Evolutionary conservation across 2,329 filamentous ascomycete genomes (phyloP).

Genomic region (Sordariomycetes sp.): DNA sequence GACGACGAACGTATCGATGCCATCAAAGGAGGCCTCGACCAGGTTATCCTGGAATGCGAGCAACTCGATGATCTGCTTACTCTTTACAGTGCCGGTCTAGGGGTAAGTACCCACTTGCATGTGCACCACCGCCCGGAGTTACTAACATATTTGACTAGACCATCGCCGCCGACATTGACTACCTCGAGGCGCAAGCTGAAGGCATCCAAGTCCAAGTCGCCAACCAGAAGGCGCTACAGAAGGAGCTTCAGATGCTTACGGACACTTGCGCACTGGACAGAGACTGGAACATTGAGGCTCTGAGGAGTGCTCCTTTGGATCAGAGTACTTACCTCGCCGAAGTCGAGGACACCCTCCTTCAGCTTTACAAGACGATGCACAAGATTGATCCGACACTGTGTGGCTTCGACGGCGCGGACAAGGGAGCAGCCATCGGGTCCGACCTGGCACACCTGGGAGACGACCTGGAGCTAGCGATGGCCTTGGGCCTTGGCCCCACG

Average conservation of each 20-base stretch:
- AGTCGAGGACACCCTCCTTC: slow-evolving; percentile 65
- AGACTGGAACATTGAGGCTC: slow-evolving; percentile 51
- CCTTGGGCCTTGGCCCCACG: slow-evolving; percentile 13
- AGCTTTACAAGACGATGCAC: slow-evolving; percentile 81
- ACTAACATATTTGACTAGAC: slow-evolving; percentile 39
- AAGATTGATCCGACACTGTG: slow-evolving; percentile 81
- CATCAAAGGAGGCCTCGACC: slow-evolving; percentile 75
- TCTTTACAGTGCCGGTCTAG: slow-evolving; percentile 86
- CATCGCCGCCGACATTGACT: slow-evolving; percentile 87
- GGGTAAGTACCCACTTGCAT: slow-evolving; percentile 42
- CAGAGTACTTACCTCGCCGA: slow-evolving; percentile 57
- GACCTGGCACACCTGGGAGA: slow-evolving; percentile 10
- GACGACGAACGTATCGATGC: slow-evolving; percentile 83
- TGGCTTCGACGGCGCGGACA: slow-evolving; percentile 31
- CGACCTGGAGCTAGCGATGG: slow-evolving; percentile 2
- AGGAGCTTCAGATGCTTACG: slow-evolving; percentile 78
- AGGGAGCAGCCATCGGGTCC: slow-evolving; percentile 28
- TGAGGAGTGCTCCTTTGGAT: slow-evolving; percentile 63
- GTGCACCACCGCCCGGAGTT: neutral
- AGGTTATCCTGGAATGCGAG: slow-evolving; percentile 88
- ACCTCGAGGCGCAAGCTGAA: slow-evolving; percentile 94
- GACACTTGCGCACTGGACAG: slow-evolving; percentile 81
- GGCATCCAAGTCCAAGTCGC: slow-evolving; percentile 94
- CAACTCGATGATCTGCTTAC: slow-evolving; percentile 91
- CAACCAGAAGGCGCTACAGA: slow-evolving; percentile 88